Conservation (phyloP, 495 filamentous ascomycete species). For the Hypoxylon cercidicola region DNA sequence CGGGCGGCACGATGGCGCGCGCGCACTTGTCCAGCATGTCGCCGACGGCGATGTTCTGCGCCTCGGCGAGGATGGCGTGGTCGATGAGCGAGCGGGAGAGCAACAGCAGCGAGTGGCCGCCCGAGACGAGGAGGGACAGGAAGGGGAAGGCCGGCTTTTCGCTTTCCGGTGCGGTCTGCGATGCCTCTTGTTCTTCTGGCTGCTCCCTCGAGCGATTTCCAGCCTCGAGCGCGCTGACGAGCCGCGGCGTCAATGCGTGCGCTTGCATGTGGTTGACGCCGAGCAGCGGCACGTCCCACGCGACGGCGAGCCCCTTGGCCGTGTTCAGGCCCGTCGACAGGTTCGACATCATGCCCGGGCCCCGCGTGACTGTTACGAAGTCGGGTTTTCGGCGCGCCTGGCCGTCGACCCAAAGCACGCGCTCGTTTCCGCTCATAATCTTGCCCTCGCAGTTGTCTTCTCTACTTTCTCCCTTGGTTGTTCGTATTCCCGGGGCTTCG, state of each 20-base stretch:
- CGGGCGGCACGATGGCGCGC: conserved; percentile 72
- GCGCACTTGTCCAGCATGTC: conserved; percentile 87
- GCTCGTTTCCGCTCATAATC: conserved; percentile 19
- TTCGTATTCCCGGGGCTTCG: not conserved
- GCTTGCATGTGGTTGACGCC: conserved; percentile 98
- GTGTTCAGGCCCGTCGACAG: conserved; percentile 80
- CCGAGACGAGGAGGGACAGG: conserved; percentile 88
- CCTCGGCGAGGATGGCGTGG: conserved; percentile 77
- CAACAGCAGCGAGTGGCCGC: conserved; percentile 89
- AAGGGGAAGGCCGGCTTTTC: conserved; percentile 75
- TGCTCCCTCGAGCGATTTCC: conserved; percentile 44
- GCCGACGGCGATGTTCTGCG: conserved; percentile 81
- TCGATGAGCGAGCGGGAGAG: conserved; percentile 69
- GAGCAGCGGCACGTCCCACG: conserved; percentile 82
- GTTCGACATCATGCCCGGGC: conserved; percentile 85
- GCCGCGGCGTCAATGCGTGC: conserved; percentile 85
- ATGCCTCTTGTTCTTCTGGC: not conserved
- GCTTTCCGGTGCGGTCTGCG: not conserved
- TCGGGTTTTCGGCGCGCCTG: conserved; percentile 68
- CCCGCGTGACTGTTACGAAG: conserved; percentile 86
- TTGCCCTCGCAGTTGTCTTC: conserved; percentile 4
- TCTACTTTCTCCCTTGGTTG: not conserved
- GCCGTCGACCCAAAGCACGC: conserved; percentile 31
- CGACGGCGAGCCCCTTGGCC: conserved; percentile 87
- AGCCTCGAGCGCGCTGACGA: conserved; percentile 75